Conservation (phyloP, 2,329 filamentous ascomycete genomes). For the Thielaviopsis punctulata region DNA sequence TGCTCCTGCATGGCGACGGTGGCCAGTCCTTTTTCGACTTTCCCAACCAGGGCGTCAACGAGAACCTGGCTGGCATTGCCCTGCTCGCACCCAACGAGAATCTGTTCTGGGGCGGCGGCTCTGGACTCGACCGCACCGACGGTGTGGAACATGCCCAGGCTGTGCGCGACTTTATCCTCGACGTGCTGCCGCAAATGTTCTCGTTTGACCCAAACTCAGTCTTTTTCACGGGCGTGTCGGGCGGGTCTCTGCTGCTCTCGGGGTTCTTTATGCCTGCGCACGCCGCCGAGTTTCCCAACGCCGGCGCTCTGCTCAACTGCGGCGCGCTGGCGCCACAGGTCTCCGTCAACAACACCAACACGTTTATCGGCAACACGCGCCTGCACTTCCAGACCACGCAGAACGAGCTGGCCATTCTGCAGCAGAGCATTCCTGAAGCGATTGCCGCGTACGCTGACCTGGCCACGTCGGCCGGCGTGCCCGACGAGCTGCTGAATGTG, state of each 20-base stretch:
- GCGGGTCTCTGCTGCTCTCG: slow-evolving; percentile 34
- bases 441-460: slow-evolving; percentile 33
- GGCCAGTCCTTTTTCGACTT: slow-evolving; percentile 42
- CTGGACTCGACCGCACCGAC: slow-evolving; percentile 33
- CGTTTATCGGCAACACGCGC: slow-evolving; percentile 27
- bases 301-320: slow-evolving; percentile 38
- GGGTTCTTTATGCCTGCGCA: slow-evolving; percentile 42
- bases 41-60: slow-evolving; percentile 35
- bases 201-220: slow-evolving; percentile 34
- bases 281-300: slow-evolving; percentile 31
- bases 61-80: slow-evolving; percentile 33
- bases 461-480: slow-evolving; percentile 26
- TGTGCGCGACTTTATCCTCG: slow-evolving; percentile 37
- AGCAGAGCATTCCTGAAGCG: slow-evolving; percentile 31
- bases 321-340: slow-evolving; percentile 37
- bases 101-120: slow-evolving; percentile 40
- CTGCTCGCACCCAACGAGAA: slow-evolving; percentile 36
- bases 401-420: slow-evolving; percentile 31
- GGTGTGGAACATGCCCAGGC: slow-evolving; percentile 38
- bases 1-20: slow-evolving; percentile 42
- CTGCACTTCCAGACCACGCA: slow-evolving; percentile 41
- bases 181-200: slow-evolving; percentile 32
- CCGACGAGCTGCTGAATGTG: slow-evolving; percentile 26
- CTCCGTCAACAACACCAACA: slow-evolving; percentile 24
- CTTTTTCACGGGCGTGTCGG: slow-evolving; percentile 40